phyloP scores from a whole-genome alignment of 164 flowering plant species.

The Chimonanthus praecox region DNA sequence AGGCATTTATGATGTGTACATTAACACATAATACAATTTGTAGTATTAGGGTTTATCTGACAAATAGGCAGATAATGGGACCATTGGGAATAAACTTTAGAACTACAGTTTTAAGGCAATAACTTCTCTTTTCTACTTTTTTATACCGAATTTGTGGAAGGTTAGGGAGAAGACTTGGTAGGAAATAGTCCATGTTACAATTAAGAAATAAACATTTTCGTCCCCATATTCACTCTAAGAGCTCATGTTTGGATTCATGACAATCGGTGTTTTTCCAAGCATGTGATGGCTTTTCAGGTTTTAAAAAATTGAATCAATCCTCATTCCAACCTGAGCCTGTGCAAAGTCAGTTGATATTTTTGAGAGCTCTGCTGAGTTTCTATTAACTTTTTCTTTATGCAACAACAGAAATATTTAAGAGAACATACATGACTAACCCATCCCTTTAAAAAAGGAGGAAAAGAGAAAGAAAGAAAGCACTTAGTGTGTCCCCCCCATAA shows the following conservation, averaged over 20 bases:
- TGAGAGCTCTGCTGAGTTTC: background rate
- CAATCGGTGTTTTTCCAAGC: background rate
- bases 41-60: background rate
- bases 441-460: too few relatives aligned
- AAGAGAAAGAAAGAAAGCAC: too few relatives aligned
- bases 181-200: background rate
- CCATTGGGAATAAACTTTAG: background rate
- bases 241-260: background rate
- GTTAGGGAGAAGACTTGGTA: background rate
- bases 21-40: background rate
- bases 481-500: too few relatives aligned
- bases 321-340: background rate
- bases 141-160: background rate
- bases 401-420: too few relatives aligned
- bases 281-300: background rate
- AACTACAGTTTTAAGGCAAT: background rate
- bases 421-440: too few relatives aligned
- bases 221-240: background rate
- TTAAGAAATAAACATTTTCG: too few relatives aligned
- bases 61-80: background rate
- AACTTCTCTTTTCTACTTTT: background rate
- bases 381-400: too few relatives aligned
- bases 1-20: background rate
- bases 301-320: too few relatives aligned
- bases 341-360: background rate